Percentiles rank a stretch among this genome's conserved stretches.
phyloP scores from a whole-genome alignment of 2,329 filamentous ascomycete species.

The Elsinoe necatrix region DNA sequence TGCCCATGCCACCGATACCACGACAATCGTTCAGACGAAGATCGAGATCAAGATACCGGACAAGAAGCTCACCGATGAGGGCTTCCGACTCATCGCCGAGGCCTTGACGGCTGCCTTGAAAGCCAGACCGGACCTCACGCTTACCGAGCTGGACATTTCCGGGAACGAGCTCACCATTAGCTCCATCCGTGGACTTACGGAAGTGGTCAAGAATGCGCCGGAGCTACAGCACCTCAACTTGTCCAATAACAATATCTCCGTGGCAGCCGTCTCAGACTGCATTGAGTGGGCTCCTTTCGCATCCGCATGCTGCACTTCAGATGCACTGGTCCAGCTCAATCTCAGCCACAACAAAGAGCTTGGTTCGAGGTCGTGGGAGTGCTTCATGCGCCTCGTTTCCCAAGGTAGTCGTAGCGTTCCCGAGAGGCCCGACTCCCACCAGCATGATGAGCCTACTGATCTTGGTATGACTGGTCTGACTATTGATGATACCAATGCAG shows the following conservation, averaged over 20 bases:
- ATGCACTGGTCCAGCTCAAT: constrained; percentile 37
- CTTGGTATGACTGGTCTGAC: constrained; percentile 22
- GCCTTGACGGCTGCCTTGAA: constrained; percentile 35
- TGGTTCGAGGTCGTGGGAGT: constrained; percentile 38
- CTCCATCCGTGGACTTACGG: constrained; percentile 35
- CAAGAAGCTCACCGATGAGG: constrained; percentile 41
- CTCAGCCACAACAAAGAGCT: constrained; percentile 37
- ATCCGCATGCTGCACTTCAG: constrained; percentile 36
- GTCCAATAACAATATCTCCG: constrained; percentile 37
- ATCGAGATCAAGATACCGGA: constrained; percentile 40
- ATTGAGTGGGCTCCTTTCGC: constrained; percentile 38
- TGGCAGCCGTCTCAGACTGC: constrained; percentile 32
- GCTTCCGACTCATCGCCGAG: constrained; percentile 35
- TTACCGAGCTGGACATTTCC: constrained; percentile 41
- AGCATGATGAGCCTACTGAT: constrained; percentile 18
- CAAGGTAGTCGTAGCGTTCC: background rate
- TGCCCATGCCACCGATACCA: constrained; percentile 15
- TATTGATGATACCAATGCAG: constrained; percentile 22
- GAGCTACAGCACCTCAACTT: constrained; percentile 42
- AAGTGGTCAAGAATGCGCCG: constrained; percentile 35
- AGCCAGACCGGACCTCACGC: constrained; percentile 24
- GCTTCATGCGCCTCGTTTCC: constrained; percentile 32
- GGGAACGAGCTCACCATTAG: constrained; percentile 37
- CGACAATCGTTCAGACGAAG: constrained; percentile 19
- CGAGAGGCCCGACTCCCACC: background rate